Evolutionary conservation across 2,329 filamentous ascomycete species (phyloP).

Genomic region (Phyllosticta citrichinensis): DNA sequence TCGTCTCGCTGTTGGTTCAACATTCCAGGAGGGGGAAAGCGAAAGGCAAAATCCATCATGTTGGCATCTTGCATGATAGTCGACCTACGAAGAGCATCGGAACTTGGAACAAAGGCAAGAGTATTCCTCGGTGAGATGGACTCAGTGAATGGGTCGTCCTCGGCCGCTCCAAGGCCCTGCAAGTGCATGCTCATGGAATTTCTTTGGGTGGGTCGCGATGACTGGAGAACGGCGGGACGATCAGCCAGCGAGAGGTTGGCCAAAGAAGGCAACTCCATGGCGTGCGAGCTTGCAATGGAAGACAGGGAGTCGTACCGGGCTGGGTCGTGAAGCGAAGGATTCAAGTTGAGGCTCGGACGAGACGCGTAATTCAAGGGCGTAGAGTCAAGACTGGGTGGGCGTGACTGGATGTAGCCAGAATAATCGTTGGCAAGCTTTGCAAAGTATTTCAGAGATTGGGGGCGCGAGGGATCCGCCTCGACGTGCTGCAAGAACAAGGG

Average conservation of each 20-base stretch:
- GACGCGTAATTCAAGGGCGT: not conserved
- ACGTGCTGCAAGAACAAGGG: not conserved
- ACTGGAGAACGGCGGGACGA: not conserved
- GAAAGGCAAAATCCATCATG: slow-evolving; percentile 6
- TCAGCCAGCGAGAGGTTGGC: not conserved
- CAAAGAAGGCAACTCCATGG: not conserved
- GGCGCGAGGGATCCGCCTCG: slow-evolving; percentile 21
- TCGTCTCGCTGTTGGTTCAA: not conserved
- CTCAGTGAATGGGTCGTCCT: slow-evolving; percentile 5
- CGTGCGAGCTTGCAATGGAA: not conserved
- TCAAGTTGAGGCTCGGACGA: not conserved
- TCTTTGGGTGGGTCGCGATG: not conserved
- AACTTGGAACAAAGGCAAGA: not conserved
- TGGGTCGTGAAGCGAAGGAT: not conserved
- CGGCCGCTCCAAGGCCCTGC: slow-evolving; percentile 3
- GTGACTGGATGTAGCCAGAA: slow-evolving; percentile 3
- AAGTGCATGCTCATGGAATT: not conserved
- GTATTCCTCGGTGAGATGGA: not conserved
- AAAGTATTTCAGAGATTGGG: slow-evolving; percentile 32
- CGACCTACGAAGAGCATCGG: not conserved
- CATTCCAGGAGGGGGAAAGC: not conserved
- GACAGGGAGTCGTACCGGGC: slow-evolving; percentile 4
- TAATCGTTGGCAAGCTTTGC: slow-evolving; percentile 26
- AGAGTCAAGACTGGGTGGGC: not conserved
- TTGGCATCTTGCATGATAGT: not conserved